A percentile compares a stretch with the other conserved stretches of the same genome.
Conservation (phyloP, 2,329 filamentous ascomycete species). For the Aschersonia sp. region DNA sequence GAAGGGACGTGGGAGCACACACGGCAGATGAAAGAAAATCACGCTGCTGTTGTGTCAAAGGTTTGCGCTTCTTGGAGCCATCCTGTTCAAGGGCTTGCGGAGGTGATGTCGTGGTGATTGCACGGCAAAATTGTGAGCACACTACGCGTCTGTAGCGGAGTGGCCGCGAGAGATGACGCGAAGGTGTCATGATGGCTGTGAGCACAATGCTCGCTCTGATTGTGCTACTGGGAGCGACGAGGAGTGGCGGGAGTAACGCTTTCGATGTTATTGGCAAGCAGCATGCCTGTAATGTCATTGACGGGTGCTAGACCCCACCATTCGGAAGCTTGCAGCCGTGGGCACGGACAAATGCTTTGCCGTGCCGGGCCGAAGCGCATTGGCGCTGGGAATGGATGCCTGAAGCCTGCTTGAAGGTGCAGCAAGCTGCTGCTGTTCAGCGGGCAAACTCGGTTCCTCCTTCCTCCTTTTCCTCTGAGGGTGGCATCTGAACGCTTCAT, state of each 20-base stretch:
- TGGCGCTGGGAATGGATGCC: background rate
- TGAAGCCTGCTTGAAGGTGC: background rate
- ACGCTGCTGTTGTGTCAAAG: constrained; percentile 55
- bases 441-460: no score
- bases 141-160: background rate
- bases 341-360: constrained; percentile 6
- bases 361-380: background rate
- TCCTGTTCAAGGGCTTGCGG: constrained; percentile 3
- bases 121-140: constrained; percentile 1
- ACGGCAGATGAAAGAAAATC: constrained; percentile 64
- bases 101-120: constrained; percentile 5
- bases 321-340: background rate
- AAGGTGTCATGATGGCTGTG: background rate
- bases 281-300: no score
- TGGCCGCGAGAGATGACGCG: background rate
- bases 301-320: background rate
- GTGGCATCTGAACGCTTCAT: no score
- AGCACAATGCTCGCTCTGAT: background rate
- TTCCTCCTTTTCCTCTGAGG: no score
- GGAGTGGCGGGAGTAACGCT: background rate
- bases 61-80: constrained; percentile 30
- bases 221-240: background rate
- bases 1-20: constrained; percentile 11
- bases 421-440: background rate
- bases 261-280: background rate